A percentile compares a stretch with the other conserved stretches of the same genome.
Conservation (phyloP, 2,329 filamentous ascomycete species). For the Proliferodiscus dingleyae region DNA sequence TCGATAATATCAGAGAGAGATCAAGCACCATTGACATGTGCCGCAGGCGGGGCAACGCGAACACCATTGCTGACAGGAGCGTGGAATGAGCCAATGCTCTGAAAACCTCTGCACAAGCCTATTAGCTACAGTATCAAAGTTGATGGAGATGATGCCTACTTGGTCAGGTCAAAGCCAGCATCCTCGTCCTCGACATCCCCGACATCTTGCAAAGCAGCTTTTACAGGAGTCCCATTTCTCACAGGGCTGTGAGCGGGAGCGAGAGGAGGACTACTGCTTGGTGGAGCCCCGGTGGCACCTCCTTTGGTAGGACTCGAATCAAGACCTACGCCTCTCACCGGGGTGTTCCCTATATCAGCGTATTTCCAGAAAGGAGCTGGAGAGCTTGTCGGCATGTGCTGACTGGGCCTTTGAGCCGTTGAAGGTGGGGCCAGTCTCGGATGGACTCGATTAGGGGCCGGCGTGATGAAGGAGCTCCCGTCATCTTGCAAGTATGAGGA, state of each 20-base stretch:
- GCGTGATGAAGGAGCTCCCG: constrained; percentile 60
- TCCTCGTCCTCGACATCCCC: constrained; percentile 28
- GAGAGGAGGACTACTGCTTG: constrained; percentile 55
- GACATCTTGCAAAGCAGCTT: constrained; percentile 12
- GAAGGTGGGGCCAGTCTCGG: constrained; percentile 74
- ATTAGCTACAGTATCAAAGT: constrained; percentile 26
- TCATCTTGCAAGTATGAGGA: constrained; percentile 61
- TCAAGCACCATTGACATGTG: background rate
- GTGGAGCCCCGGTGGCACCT: constrained; percentile 33
- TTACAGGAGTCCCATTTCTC: constrained; percentile 17
- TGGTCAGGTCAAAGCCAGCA: constrained; percentile 29
- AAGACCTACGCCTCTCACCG: constrained; percentile 48
- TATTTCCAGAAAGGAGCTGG: constrained; percentile 89
- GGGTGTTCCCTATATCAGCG: constrained; percentile 70
- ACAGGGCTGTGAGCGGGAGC: constrained; percentile 26
- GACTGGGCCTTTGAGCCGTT: constrained; percentile 74
- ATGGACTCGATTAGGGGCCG: constrained; percentile 67
- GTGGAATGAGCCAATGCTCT: constrained; percentile 60
- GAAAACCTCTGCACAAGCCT: constrained; percentile 45
- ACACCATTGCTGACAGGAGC: constrained; percentile 25
- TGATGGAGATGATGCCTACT: constrained; percentile 16
- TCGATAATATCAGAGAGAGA: background rate
- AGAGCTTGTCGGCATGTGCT: constrained; percentile 80
- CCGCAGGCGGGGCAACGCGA: constrained; percentile 8
- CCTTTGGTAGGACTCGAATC: constrained; percentile 56